Conservation (phyloP, 495 filamentous ascomycete species). For the Penicillium canescens region DNA sequence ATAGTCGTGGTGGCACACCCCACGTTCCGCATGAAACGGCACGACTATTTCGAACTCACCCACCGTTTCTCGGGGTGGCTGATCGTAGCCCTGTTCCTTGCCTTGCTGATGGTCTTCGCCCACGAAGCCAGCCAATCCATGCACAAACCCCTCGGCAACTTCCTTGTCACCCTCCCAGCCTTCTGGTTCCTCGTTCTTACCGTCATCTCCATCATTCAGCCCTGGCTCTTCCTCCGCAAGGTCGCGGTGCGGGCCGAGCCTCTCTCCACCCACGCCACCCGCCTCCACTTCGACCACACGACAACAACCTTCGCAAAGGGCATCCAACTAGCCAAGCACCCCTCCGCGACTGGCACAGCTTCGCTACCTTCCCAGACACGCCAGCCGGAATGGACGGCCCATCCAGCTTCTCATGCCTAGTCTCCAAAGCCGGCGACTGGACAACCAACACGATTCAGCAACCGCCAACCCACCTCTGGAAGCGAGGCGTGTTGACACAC, state of each 20-base stretch:
- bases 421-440: constrained; percentile 87
- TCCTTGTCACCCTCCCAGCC: constrained; percentile 39
- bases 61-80: constrained; percentile 59
- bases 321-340: constrained; percentile 50
- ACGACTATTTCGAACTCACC: constrained; percentile 58
- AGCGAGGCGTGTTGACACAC: constrained; percentile 54
- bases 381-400: constrained; percentile 9
- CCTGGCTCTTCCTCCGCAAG: constrained; percentile 46
- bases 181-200: constrained; percentile 46
- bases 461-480: constrained; percentile 52
- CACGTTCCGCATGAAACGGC: constrained; percentile 42
- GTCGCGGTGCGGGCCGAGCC: constrained; percentile 60
- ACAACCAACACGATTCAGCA: constrained; percentile 63
- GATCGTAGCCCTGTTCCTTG: constrained; percentile 49
- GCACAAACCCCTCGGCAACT: constrained; percentile 28
- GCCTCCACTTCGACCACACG: constrained; percentile 68
- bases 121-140: constrained; percentile 31
- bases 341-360: constrained; percentile 77
- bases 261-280: constrained; percentile 68
- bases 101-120: constrained; percentile 37
- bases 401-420: constrained; percentile 62
- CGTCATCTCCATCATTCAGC: constrained; percentile 41
- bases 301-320: constrained; percentile 46
- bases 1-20: constrained; percentile 48
- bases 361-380: constrained; percentile 66